Evolutionary conservation across 768 basidiomycete species (phyloP).

Genomic region (Phylloporus sp.): DNA sequence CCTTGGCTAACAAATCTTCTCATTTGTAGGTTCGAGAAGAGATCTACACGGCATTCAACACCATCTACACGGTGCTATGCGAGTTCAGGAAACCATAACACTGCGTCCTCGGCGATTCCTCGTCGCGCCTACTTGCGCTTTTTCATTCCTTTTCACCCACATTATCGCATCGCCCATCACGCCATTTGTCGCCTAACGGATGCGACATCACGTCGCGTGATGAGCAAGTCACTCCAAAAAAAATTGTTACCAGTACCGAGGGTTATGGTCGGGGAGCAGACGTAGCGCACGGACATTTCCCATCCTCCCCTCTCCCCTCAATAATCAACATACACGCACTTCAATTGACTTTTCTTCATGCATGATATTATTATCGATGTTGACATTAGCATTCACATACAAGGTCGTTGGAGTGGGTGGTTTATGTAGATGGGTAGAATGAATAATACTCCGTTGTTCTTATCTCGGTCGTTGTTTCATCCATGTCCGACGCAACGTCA

Average conservation of each 20-base stretch:
- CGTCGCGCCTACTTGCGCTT: background rate
- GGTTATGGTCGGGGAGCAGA: slow-evolving; percentile 30
- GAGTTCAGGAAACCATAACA: slow-evolving; percentile 83
- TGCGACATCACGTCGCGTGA: background rate
- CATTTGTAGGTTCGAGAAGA: slow-evolving; percentile 87
- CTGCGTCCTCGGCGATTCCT: background rate
- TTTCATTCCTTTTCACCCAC: background rate
- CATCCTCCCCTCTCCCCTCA: slow-evolving; percentile 24
- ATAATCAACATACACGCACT: slow-evolving; percentile 24
- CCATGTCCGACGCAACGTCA: slow-evolving; percentile 24
- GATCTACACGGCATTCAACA: slow-evolving; percentile 99
- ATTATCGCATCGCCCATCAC: background rate
- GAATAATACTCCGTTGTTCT: background rate
- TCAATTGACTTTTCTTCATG: slow-evolving; percentile 19
- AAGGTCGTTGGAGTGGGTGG: background rate
- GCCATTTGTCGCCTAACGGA: slow-evolving; percentile 3
- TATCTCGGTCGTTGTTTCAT: slow-evolving; percentile 1
- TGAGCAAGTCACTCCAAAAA: slow-evolving; percentile 10
- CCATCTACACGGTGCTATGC: slow-evolving; percentile 96
- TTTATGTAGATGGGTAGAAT: slow-evolving; percentile 5
- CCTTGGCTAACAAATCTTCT: slow-evolving; percentile 40
- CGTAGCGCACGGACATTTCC: slow-evolving; percentile 38
- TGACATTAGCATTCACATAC: slow-evolving; percentile 16
- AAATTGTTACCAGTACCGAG: slow-evolving; percentile 24
- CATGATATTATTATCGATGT: slow-evolving; percentile 28